phyloP scores from a whole-genome alignment of 805 yeast genomes.

The Nakazawaea wyomingensis region DNA sequence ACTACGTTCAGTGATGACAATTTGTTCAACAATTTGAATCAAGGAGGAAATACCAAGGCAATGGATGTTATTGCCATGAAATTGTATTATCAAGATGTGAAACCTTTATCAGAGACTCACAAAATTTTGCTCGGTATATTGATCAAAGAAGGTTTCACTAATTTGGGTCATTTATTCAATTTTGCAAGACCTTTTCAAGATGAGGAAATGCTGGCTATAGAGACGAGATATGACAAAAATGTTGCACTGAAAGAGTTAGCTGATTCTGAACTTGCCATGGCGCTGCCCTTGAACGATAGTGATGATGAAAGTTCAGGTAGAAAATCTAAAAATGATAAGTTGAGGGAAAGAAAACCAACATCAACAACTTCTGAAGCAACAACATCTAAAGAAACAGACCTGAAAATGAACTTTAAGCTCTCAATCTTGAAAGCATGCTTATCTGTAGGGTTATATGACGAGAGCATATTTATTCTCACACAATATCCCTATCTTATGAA shows the following conservation, averaged over 20 bases:
- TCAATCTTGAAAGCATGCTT: conserved; percentile 49
- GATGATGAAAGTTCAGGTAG: conserved; percentile 41
- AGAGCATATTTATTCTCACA: conserved; percentile 53
- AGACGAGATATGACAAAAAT: conserved; percentile 46
- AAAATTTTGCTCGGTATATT: conserved; percentile 47
- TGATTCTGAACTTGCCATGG: conserved; percentile 79
- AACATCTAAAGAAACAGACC: conserved; percentile 15
- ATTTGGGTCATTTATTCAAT: conserved; percentile 56
- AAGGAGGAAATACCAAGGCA: conserved; percentile 54
- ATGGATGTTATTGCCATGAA: conserved; percentile 50
- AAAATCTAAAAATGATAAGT: background rate
- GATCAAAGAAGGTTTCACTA: conserved; percentile 60
- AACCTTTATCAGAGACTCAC: conserved; percentile 35
- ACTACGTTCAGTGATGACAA: background rate
- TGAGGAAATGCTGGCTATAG: conserved; percentile 35
- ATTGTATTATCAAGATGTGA: conserved; percentile 24
- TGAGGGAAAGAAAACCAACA: conserved; percentile 13
- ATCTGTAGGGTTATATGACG: conserved; percentile 55
- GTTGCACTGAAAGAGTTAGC: conserved; percentile 45
- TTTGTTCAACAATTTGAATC: conserved; percentile 25
- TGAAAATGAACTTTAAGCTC: conserved; percentile 29
- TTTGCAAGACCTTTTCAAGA: conserved; percentile 50
- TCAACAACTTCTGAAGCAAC: background rate
- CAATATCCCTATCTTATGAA: conserved; percentile 58
- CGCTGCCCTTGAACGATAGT: conserved; percentile 75